Conservation (phyloP, 108 stramenopile genomes). For the Phaeodactylum tricornutum region DNA sequence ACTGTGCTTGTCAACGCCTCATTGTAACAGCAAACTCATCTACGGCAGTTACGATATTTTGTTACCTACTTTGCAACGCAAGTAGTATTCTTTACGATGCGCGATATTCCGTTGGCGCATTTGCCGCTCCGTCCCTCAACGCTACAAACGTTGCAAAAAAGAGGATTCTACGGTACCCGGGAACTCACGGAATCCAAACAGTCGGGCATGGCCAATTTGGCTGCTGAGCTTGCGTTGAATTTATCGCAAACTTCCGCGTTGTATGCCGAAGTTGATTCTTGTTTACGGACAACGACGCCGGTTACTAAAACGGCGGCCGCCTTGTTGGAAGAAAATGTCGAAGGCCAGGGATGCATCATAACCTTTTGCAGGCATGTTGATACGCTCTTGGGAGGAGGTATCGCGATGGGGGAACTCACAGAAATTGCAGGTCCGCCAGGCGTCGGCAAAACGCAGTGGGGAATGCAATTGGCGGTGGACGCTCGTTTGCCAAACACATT, state of each 20-base stretch:
- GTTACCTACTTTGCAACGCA: no score
- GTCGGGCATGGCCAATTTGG: conserved; percentile 29
- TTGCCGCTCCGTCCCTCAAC: conserved; percentile 71
- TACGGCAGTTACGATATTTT: no score
- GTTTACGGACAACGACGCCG: background rate
- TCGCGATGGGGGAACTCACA: conserved; percentile 68
- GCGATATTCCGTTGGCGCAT: conserved; percentile 33
- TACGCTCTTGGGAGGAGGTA: conserved; percentile 77
- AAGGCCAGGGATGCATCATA: conserved; percentile 26
- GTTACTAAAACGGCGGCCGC: background rate
- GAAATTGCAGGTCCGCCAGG: conserved; percentile 91
- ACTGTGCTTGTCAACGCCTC: no score
- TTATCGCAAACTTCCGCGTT: background rate
- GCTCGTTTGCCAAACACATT: conserved; percentile 62
- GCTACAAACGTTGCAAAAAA: conserved; percentile 31
- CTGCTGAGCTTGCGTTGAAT: conserved; percentile 25
- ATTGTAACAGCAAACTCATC: no score
- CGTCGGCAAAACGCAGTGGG: conserved; percentile 91
- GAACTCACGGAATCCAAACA: conserved; percentile 36
- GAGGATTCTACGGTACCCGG: conserved; percentile 44
- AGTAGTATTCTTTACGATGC: no score
- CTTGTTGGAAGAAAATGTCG: background rate
- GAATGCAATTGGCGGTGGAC: conserved; percentile 89
- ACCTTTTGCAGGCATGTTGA: conserved; percentile 74
- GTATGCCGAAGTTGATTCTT: background rate